Percentiles rank a stretch among this genome's conserved stretches.
Evolutionary conservation across 2,329 filamentous ascomycete species (phyloP).

Genomic region (Fusarium nygamai): DNA sequence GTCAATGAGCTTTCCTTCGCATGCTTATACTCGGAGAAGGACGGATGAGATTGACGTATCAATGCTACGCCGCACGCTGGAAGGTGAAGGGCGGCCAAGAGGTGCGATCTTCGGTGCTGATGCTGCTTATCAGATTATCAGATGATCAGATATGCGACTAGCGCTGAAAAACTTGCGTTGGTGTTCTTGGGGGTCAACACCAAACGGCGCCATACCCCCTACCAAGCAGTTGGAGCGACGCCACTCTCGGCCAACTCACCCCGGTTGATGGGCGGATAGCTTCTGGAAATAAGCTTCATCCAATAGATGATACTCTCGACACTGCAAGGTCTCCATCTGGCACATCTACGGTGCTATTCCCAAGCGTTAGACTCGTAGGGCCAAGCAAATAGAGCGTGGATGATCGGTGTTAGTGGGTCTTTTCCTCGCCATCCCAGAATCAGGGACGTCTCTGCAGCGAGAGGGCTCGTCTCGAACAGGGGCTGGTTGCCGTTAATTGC

Average conservation of each 20-base stretch:
- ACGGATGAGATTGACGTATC: neutral
- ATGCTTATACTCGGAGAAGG: neutral
- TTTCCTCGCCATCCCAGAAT: neutral
- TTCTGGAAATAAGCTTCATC: constrained; percentile 10
- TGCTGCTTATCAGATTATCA: constrained; percentile 26
- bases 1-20: neutral
- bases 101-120: neutral
- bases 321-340: neutral
- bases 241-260: constrained; percentile 11
- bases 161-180: constrained; percentile 4
- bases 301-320: neutral
- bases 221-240: constrained; percentile 1
- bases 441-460: neutral
- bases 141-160: constrained; percentile 17
- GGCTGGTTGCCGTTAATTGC: neutral
- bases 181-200: neutral
- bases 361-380: neutral
- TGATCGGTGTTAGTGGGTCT: constrained; percentile 7
- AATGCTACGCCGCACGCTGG: constrained; percentile 1
- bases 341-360: constrained; percentile 2
- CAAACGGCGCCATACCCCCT: neutral
- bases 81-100: neutral
- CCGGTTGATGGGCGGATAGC: neutral
- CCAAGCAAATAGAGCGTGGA: neutral
- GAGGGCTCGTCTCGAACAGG: neutral